Evolutionary conservation across 2,329 filamentous ascomycete genomes (phyloP).

Genomic region (Rachicladosporium sp.): DNA sequence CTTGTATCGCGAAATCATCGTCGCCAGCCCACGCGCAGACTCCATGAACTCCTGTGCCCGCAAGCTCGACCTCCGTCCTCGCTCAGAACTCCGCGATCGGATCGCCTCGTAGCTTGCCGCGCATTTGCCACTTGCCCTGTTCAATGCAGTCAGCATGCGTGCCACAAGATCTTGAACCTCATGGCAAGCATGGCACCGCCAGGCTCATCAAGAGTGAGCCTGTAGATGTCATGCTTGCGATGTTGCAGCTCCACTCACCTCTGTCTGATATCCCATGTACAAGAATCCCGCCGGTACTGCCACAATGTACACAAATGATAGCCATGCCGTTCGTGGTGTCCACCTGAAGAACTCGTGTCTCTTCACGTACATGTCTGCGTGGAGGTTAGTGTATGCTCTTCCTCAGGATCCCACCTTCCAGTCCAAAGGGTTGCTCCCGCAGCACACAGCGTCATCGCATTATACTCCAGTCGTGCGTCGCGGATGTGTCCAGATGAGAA

Average conservation of each 20-base stretch:
- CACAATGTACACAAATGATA: conserved; percentile 66
- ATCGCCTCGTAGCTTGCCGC: conserved; percentile 81
- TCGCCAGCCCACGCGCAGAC: too few relatives aligned
- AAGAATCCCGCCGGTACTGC: conserved; percentile 60
- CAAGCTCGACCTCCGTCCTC: too few relatives aligned
- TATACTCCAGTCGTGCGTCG: too few relatives aligned
- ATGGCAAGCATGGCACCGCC: conserved; percentile 6
- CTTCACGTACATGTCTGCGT: conserved; percentile 67
- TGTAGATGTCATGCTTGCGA: background rate
- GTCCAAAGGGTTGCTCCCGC: too few relatives aligned
- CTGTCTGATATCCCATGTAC: conserved; percentile 64
- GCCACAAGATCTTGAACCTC: too few relatives aligned
- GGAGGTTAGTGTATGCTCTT: conserved; percentile 5
- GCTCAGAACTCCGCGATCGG: conserved; percentile 63
- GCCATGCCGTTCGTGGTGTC: conserved; percentile 68
- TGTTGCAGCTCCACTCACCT: conserved; percentile 50
- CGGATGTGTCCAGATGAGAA: conserved; percentile 26
- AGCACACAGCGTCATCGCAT: too few relatives aligned
- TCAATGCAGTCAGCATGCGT: too few relatives aligned
- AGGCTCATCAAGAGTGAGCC: background rate
- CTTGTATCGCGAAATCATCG: too few relatives aligned
- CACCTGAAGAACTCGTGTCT: conserved; percentile 93
- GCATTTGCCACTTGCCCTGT: conserved; percentile 75
- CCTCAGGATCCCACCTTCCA: background rate
- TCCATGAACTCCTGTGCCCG: too few relatives aligned